These are phyloP conservation scores for Nicotiana sylvestris DNA, from an alignment of 257 asterid genomes.

Conservation along the genomic window DNA sequence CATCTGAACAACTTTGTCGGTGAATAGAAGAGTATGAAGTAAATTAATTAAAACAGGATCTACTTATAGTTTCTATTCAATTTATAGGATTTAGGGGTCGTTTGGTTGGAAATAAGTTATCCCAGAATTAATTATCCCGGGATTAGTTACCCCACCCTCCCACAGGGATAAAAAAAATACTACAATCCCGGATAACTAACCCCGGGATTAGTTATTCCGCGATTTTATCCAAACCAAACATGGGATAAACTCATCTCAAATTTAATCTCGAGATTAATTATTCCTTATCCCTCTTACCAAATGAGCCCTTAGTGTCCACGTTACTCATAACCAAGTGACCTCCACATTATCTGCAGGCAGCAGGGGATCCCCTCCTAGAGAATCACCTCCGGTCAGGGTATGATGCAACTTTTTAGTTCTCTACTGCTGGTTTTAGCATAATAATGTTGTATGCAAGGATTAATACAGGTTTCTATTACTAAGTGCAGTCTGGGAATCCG, in stretches of 20 bases:
- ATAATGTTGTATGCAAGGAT: constrained; percentile 1
- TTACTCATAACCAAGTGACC: constrained; percentile 14
- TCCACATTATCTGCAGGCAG: constrained; percentile 37
- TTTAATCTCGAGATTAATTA: too few relatives aligned
- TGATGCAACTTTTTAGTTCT: constrained; percentile 14
- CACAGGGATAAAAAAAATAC: too few relatives aligned
- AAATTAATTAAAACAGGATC: neutral
- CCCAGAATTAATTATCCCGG: neutral
- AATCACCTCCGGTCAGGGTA: constrained; percentile 51
- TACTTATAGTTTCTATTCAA: neutral
- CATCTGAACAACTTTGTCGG: neutral
- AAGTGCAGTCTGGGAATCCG: constrained; percentile 43
- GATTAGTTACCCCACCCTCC: too few relatives aligned
- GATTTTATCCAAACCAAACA: too few relatives aligned
- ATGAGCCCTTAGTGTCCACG: neutral
- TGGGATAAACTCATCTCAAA: too few relatives aligned
- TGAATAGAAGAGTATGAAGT: constrained; percentile 1
- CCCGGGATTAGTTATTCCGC: too few relatives aligned
- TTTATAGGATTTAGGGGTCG: too few relatives aligned
- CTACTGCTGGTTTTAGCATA: constrained; percentile 13
- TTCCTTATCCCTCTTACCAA: too few relatives aligned
- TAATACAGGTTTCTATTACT: constrained; percentile 2
- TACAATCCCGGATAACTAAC: too few relatives aligned
- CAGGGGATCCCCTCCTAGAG: constrained; percentile 40
- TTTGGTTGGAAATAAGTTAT: neutral